Percentiles rank a stretch among this genome's conserved stretches.
phyloP scores from a whole-genome alignment of 129 eudicot species.

The Tagetes erecta region DNA sequence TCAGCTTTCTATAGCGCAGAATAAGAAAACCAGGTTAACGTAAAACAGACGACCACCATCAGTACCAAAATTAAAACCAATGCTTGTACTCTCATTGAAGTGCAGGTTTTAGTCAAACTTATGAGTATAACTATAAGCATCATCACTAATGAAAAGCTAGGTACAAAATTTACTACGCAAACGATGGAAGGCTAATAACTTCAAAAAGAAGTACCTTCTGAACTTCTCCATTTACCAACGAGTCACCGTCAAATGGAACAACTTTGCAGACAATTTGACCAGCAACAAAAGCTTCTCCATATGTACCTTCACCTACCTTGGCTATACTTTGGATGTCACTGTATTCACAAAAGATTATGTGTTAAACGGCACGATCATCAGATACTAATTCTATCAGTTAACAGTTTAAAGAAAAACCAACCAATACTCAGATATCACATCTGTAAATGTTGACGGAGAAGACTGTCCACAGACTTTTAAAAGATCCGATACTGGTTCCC shows the following conservation, averaged over 20 bases:
- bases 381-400: not conserved
- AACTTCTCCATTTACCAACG: conserved; percentile 78
- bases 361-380: not conserved
- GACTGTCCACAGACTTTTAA: conserved; percentile 81
- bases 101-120: not conserved
- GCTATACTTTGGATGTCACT: conserved; percentile 60
- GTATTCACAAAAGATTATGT: conserved; percentile 18
- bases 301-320: conserved; percentile 99
- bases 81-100: not conserved
- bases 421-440: conserved; percentile 68
- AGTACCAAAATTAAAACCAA: not conserved
- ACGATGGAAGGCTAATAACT: conserved; percentile 11
- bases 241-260: conserved; percentile 94
- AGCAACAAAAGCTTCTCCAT: conserved; percentile 90
- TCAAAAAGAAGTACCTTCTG: conserved; percentile 65
- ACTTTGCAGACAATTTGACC: conserved; percentile 82
- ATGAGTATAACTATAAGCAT: not conserved
- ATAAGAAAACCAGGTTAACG: conserved; percentile 12
- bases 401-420: conserved; percentile 33
- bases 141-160: not conserved
- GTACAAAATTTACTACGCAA: not conserved
- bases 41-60: not conserved
- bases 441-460: conserved; percentile 57
- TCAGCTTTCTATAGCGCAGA: conserved; percentile 62
- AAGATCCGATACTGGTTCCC: conserved; percentile 58